Conservation (phyloP, 2,329 filamentous ascomycete genomes). For the Xylariaceae sp. region DNA sequence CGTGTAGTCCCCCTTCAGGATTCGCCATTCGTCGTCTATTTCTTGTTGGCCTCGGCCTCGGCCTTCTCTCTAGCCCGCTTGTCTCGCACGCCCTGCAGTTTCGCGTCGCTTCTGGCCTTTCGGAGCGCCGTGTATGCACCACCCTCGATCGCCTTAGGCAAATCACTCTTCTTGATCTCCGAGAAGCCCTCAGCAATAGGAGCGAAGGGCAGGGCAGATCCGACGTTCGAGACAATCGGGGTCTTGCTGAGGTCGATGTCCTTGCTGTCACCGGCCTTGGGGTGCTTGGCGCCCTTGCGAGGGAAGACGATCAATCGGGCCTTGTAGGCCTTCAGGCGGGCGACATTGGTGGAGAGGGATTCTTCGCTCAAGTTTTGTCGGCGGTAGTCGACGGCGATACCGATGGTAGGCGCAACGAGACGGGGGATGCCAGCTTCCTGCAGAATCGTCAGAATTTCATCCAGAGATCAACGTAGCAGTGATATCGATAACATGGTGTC, state of each 20-base stretch:
- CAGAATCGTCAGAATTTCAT: slow-evolving; percentile 39
- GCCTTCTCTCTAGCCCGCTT: slow-evolving; percentile 91
- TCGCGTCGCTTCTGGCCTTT: slow-evolving; percentile 79
- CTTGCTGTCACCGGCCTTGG: slow-evolving; percentile 91
- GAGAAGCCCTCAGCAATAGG: slow-evolving; percentile 66
- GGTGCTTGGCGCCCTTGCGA: slow-evolving; percentile 81
- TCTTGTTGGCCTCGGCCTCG: slow-evolving; percentile 82
- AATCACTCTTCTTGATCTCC: slow-evolving; percentile 80
- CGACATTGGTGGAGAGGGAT: slow-evolving; percentile 91
- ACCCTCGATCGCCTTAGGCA: slow-evolving; percentile 75
- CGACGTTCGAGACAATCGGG: slow-evolving; percentile 59
- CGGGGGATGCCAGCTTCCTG: slow-evolving; percentile 95
- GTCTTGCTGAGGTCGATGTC: slow-evolving; percentile 72
- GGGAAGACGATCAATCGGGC: slow-evolving; percentile 96
- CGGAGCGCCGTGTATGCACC: slow-evolving; percentile 87
- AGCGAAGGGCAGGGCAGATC: slow-evolving; percentile 71
- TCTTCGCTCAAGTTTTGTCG: slow-evolving; percentile 97
- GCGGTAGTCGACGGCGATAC: slow-evolving; percentile 94
- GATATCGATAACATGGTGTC: not conserved
- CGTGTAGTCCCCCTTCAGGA: slow-evolving; percentile 35
- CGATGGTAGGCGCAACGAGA: slow-evolving; percentile 92
- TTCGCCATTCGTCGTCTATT: slow-evolving; percentile 60
- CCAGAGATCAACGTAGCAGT: not conserved
- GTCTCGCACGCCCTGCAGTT: slow-evolving; percentile 81
- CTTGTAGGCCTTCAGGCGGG: slow-evolving; percentile 97